A percentile compares a stretch with the other conserved stretches of the same genome.
Conservation (phyloP, 73 alveolate genomes). For the Blepharisma japonicum region DNA sequence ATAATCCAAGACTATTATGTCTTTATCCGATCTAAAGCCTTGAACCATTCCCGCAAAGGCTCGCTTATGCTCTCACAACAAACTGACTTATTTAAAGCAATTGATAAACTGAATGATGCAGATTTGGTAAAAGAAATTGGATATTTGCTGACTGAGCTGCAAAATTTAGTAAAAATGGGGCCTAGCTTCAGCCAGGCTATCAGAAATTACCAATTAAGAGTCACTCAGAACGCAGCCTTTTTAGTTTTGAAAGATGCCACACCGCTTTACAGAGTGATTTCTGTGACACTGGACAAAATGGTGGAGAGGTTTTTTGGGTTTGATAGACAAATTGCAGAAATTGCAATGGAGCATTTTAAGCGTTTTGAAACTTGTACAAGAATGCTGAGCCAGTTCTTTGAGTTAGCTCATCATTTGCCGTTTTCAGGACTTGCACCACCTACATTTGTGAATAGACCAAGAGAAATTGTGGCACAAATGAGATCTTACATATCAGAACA, state of each 20-base stretch:
- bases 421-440: conserved; percentile 5
- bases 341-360: not conserved
- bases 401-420: not conserved
- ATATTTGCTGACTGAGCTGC: not conserved
- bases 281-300: not conserved
- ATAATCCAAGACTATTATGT: conserved; percentile 4
- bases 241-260: not conserved
- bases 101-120: not conserved
- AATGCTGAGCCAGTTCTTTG: not conserved
- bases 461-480: not conserved
- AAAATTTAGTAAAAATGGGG: not conserved
- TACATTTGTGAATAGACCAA: not conserved
- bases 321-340: not conserved
- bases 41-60: not conserved
- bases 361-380: not conserved
- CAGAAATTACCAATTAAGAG: not conserved
- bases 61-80: not conserved
- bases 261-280: not conserved
- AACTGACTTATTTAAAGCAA: not conserved
- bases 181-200: not conserved
- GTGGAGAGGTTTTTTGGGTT: not conserved
- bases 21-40: not conserved
- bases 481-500: not conserved
- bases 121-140: not conserved
- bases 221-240: not conserved